These are phyloP conservation scores for Zygotorulaspora danielsina DNA, from an alignment of 805 yeast species.

Conservation along the genomic window DNA sequence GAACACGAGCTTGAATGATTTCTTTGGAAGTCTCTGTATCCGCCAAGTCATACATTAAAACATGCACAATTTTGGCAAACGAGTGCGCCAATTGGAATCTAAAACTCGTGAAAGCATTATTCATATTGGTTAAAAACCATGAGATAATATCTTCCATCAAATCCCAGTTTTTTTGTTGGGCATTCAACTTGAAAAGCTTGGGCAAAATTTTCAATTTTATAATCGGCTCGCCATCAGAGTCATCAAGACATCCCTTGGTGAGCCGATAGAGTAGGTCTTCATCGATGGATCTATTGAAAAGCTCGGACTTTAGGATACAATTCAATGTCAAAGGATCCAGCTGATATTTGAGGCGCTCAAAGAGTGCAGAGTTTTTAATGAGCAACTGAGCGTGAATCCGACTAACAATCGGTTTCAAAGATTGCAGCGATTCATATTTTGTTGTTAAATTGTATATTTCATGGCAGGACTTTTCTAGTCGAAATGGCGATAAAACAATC, in stretches of 20 bases:
- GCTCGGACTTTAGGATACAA: conserved; percentile 14
- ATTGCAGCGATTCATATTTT: conserved; percentile 44
- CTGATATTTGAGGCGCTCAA: conserved; percentile 6
- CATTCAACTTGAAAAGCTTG: conserved; percentile 24
- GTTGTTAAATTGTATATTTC: conserved; percentile 38
- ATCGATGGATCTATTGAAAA: conserved; percentile 5
- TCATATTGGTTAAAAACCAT: conserved; percentile 43
- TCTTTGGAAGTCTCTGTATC: conserved; percentile 21
- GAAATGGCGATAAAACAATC: conserved; percentile 70
- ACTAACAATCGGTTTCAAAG: conserved; percentile 32
- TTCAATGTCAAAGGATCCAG: conserved; percentile 20
- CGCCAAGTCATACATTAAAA: conserved; percentile 32
- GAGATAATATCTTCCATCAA: conserved; percentile 47
- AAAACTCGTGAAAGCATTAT: conserved; percentile 49
- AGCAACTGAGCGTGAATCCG: conserved; percentile 33
- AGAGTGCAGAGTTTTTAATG: conserved; percentile 25
- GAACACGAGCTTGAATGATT: conserved; percentile 31
- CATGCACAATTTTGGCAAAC: conserved; percentile 44
- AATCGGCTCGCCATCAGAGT: conserved; percentile 5
- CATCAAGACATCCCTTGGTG: conserved; percentile 8
- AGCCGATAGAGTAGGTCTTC: conserved; percentile 3
- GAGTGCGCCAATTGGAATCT: conserved; percentile 67
- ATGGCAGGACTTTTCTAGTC: conserved; percentile 38
- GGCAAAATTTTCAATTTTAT: conserved; percentile 22
- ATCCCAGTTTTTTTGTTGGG: conserved; percentile 33